phyloP scores from a whole-genome alignment of 306 rosid species.

The Cucumis cinereus region DNA sequence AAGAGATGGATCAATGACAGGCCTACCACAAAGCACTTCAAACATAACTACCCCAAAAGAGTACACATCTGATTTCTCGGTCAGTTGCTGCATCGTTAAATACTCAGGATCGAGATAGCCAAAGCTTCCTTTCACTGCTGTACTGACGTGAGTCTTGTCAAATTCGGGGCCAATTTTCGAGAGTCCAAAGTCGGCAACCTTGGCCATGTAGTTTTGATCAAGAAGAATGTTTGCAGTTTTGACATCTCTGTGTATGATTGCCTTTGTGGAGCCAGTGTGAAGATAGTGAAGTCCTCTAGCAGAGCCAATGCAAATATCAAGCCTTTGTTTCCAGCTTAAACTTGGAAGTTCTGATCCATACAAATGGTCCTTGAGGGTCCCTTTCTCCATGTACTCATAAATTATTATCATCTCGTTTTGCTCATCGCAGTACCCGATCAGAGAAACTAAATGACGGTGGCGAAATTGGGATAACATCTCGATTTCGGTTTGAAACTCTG shows the following conservation, averaged over 20 bases:
- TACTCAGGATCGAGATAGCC: constrained; percentile 80
- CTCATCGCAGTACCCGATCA: constrained; percentile 61
- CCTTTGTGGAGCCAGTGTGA: constrained; percentile 52
- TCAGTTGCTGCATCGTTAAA: constrained; percentile 42
- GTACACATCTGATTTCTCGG: constrained; percentile 64
- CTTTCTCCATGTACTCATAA: constrained; percentile 56
- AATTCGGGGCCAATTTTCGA: constrained; percentile 57
- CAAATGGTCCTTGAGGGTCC: constrained; percentile 43
- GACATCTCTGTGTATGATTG: constrained; percentile 64
- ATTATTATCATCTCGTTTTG: constrained; percentile 48
- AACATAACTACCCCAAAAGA: constrained; percentile 68
- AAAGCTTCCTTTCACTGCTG: constrained; percentile 63
- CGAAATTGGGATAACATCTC: constrained; percentile 61
- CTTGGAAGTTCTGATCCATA: constrained; percentile 32
- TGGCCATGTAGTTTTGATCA: constrained; percentile 45
- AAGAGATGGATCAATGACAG: constrained; percentile 56
- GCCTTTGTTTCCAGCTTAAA: constrained; percentile 52
- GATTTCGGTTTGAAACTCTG: constrained; percentile 54
- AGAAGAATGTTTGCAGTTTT: constrained; percentile 66
- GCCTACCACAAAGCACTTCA: constrained; percentile 62
- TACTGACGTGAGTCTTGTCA: constrained; percentile 49
- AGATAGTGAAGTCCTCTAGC: constrained; percentile 72
- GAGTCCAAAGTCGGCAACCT: constrained; percentile 66
- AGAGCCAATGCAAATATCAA: constrained; percentile 65
- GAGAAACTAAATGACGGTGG: constrained; percentile 58